Base-by-base conservation (phyloP, 2,329 filamentous ascomycete genomes). In the Xylaria sp. region DNA sequence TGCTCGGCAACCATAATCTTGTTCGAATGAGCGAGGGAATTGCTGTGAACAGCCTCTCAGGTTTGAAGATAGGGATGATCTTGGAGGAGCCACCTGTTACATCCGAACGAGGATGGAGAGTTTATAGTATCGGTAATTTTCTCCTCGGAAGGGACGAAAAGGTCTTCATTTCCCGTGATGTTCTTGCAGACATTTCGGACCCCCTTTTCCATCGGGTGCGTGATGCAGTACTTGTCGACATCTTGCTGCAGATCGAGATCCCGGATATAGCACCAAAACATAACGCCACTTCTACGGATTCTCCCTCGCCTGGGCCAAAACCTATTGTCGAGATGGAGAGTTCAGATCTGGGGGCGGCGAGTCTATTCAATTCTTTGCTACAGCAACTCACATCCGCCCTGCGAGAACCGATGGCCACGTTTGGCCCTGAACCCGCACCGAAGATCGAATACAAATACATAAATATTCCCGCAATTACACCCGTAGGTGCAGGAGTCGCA, bases 101-200 rank as follows among this genome's bases (percentile, higher is more conserved):
- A 2, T 72, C 71, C 2, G 77, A 81, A 15, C 75, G 82, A 9
- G 75, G 78, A 25, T 93, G 90, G 82, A 84, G 89, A 58, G 88
- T 98, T 41, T 91, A 90, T 59, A 90, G 90, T 44, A 88, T 97
- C 64, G 93, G 92, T 41, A 91, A 90, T 67, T 85, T 93, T 40
- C 85, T 90, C 1, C 81, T 99, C 3, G 94, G 94, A 3, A 89
- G 90, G 48, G 92, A 98, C 72, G 94, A 98, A 76, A 91, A 89
- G 66, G 87, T 97, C 19, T 91, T 91, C 72, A 85, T 98, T 65
- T 84, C 90, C 47, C 87, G 90, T 23, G 87, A 92, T 60, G 85
- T 94, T 25, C 87, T 92, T 27, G 87, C 90, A 59, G 89, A 91
- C 66, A 85, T 93, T 35, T 85, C 87, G 21, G 94, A 97, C 75